phyloP scores from a whole-genome alignment of 1,139 yeast genomes.

The Sugiyamaella pinicola region DNA sequence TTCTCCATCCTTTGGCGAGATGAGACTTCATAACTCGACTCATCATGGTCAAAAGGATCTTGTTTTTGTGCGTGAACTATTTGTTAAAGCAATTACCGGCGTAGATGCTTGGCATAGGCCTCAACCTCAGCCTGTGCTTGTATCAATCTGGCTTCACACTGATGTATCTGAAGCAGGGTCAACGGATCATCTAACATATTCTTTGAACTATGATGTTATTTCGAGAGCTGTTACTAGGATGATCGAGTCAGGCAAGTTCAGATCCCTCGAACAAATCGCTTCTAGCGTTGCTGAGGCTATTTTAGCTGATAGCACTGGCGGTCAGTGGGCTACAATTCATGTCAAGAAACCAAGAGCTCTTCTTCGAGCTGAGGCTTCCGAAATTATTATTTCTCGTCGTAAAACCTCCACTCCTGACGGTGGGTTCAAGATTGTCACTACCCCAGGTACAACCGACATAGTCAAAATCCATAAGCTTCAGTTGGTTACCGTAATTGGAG shows the following conservation, averaged over 20 bases:
- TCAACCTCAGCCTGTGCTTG: conserved; percentile 66
- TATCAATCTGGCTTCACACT: conserved; percentile 63
- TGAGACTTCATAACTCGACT: not conserved
- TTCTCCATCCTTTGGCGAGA: not conserved
- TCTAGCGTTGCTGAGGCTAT: conserved; percentile 54
- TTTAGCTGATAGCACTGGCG: conserved; percentile 55
- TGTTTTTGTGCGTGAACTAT: conserved; percentile 60
- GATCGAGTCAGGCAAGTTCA: conserved; percentile 50
- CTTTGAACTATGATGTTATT: conserved; percentile 85
- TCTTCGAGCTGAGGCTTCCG: conserved; percentile 57
- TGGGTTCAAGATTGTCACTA: conserved; percentile 48
- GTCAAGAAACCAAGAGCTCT: conserved; percentile 56
- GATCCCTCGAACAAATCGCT: conserved; percentile 63
- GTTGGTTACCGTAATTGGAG: conserved; percentile 80
- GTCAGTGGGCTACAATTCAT: conserved; percentile 50
- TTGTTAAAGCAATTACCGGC: conserved; percentile 68
- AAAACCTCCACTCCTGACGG: conserved; percentile 21
- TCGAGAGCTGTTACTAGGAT: conserved; percentile 61
- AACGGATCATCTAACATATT: conserved; percentile 76
- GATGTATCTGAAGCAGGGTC: conserved; percentile 70
- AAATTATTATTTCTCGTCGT: conserved; percentile 46
- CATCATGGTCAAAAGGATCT: conserved; percentile 44
- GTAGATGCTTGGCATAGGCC: conserved; percentile 76
- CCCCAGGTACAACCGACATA: conserved; percentile 43
- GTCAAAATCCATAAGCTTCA: conserved; percentile 57